Evolutionary conservation across 768 basidiomycete genomes (phyloP).

Genomic region (Cyathus striatus): DNA sequence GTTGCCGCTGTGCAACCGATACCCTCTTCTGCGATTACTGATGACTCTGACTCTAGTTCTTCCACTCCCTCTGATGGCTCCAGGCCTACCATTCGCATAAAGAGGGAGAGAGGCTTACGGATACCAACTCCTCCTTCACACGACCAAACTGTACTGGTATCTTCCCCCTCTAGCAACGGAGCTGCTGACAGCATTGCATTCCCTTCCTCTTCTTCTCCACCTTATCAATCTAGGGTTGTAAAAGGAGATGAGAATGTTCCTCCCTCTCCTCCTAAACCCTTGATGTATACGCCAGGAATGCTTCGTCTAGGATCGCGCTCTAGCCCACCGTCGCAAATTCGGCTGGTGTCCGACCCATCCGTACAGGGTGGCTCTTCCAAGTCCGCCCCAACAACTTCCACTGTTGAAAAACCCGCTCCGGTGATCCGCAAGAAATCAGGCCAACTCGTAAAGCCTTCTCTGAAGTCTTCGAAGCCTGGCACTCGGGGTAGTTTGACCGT

Average conservation of each 20-base stretch:
- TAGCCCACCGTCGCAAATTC: neutral
- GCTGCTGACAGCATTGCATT: neutral
- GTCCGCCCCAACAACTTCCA: slow-evolving; percentile 18
- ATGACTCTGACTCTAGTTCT: slow-evolving; percentile 31
- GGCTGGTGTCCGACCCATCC: slow-evolving; percentile 11
- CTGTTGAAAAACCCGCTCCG: slow-evolving; percentile 27
- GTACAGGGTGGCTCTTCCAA: slow-evolving; percentile 12
- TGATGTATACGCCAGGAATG: slow-evolving; percentile 33
- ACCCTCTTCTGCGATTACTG: slow-evolving; percentile 12
- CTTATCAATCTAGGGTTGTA: slow-evolving; percentile 1
- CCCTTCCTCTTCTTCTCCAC: neutral
- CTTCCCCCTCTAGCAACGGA: slow-evolving; percentile 12
- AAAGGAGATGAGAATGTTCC: slow-evolving; percentile 21
- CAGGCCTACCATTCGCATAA: slow-evolving; percentile 31
- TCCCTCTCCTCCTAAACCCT: slow-evolving; percentile 19
- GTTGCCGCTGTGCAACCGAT: slow-evolving; percentile 12
- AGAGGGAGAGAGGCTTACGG: slow-evolving; percentile 25
- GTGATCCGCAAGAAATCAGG: slow-evolving; percentile 90
- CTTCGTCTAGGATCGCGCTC: neutral
- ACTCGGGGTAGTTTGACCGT: slow-evolving; percentile 47
- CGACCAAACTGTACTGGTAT: neutral
- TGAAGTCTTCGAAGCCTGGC: slow-evolving; percentile 70
- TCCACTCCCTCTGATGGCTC: slow-evolving; percentile 30
- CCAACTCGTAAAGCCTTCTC: slow-evolving; percentile 85
- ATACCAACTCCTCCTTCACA: neutral